phyloP scores from a whole-genome alignment of 139 green algal species.

The Microglena sp. region DNA sequence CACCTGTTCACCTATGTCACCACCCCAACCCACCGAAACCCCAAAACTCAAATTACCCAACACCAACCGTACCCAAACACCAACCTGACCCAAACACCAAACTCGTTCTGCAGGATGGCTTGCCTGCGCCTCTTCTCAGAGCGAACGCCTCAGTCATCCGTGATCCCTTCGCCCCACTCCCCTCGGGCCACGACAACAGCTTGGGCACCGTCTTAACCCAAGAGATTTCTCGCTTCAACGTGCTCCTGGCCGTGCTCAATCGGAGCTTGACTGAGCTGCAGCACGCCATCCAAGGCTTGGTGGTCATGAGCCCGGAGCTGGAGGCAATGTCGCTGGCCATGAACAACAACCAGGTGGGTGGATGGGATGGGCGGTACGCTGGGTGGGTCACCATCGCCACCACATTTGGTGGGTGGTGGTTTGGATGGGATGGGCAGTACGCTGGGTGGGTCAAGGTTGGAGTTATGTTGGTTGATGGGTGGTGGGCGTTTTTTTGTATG shows the following conservation, averaged over 20 bases:
- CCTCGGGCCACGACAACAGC: constrained; percentile 49
- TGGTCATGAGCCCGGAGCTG: constrained; percentile 62
- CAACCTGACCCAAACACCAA: not conserved
- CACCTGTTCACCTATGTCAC: no score
- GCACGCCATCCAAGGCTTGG: constrained; percentile 52
- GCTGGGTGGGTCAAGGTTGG: no score
- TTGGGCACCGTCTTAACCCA: constrained; percentile 59
- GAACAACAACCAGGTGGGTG: not conserved
- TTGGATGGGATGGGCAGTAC: no score
- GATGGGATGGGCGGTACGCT: no score
- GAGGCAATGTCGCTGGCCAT: constrained; percentile 54
- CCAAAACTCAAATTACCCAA: no score
- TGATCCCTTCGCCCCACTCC: constrained; percentile 31
- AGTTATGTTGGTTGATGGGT: no score
- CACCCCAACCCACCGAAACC: no score
- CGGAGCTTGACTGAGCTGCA: constrained; percentile 44
- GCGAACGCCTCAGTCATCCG: constrained; percentile 17
- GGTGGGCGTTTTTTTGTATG: no score
- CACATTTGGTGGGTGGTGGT: no score
- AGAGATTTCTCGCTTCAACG: constrained; percentile 15
- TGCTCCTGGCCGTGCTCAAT: constrained; percentile 9
- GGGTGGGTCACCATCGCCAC: not conserved
- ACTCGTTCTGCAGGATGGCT: constrained; percentile 17
- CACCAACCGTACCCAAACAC: no score
- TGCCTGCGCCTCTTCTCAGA: constrained; percentile 31